These are phyloP conservation scores for Cinnamomum chago DNA, from an alignment of 164 flowering plant species.

Conservation along the genomic window DNA sequence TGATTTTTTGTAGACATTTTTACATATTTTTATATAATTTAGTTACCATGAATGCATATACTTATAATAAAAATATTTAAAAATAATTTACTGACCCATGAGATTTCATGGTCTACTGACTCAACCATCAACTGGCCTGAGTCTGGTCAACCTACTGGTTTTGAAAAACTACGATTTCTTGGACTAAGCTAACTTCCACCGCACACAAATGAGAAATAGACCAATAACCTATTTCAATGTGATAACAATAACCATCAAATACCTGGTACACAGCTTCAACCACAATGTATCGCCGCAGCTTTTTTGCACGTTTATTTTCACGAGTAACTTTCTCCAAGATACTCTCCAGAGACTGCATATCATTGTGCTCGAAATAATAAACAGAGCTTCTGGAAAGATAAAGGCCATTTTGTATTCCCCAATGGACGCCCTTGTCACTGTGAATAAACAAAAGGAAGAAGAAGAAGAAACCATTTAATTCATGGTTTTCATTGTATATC, in stretches of 20 bases:
- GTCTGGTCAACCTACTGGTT: too few relatives aligned
- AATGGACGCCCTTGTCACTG: slow-evolving; percentile 98
- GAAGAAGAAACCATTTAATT: not conserved
- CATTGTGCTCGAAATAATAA: slow-evolving; percentile 91
- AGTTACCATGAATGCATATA: too few relatives aligned
- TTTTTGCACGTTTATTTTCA: slow-evolving; percentile 63
- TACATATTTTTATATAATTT: too few relatives aligned
- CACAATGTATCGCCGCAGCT: slow-evolving; percentile 89
- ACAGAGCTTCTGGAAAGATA: slow-evolving; percentile 92
- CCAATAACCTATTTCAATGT: not conserved
- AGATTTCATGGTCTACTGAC: too few relatives aligned
- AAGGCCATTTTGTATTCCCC: slow-evolving; percentile 99
- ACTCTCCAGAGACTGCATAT: slow-evolving; percentile 71
- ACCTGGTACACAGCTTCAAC: slow-evolving; percentile 99
- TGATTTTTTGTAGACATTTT: too few relatives aligned
- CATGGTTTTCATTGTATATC: not conserved
- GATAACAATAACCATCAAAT: slow-evolving; percentile 3
- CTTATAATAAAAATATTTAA: too few relatives aligned
- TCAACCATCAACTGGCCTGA: too few relatives aligned
- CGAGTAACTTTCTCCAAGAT: slow-evolving; percentile 68
- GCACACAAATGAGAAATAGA: not conserved
- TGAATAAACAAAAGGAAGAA: not conserved
- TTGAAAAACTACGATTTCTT: not conserved
- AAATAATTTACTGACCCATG: too few relatives aligned
- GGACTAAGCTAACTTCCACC: not conserved